phyloP scores from a whole-genome alignment of 306 rosid species.

The Pterocarpus macrocarpus region DNA sequence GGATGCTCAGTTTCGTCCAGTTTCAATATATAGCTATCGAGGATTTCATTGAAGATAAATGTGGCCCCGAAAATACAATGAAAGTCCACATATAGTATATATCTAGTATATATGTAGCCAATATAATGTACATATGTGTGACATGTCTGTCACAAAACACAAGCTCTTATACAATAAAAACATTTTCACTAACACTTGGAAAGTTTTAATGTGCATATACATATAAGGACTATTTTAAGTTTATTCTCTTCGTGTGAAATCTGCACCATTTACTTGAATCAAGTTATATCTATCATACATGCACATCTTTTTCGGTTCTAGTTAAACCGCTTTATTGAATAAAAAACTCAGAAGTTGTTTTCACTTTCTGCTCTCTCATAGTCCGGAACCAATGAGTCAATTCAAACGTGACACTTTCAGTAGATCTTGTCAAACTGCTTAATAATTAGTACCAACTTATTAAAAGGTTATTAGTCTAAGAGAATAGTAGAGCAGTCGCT shows the following conservation, averaged over 20 bases:
- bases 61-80: slow-evolving; percentile 32
- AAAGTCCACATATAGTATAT: neutral
- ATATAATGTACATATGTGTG: slow-evolving; percentile 6
- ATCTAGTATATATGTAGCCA: neutral
- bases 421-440: slow-evolving; percentile 20
- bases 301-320: slow-evolving; percentile 9
- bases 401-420: slow-evolving; percentile 22
- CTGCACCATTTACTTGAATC: neutral
- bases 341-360: slow-evolving; percentile 10
- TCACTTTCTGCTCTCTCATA: slow-evolving; percentile 33
- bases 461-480: slow-evolving; percentile 6
- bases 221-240: no score
- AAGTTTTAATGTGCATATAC: neutral
- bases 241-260: no score
- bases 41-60: slow-evolving; percentile 4
- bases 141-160: slow-evolving; percentile 11
- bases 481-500: slow-evolving; percentile 2
- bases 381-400: slow-evolving; percentile 31
- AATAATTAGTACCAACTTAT: slow-evolving; percentile 25
- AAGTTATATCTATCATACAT: neutral
- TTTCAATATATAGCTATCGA: slow-evolving; percentile 23
- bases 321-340: neutral
- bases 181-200: neutral
- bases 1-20: slow-evolving; percentile 21
- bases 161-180: slow-evolving; percentile 5